Base-by-base conservation (phyloP, 2,329 filamentous ascomycete genomes). In the Orbilia blumenaviensis region DNA sequence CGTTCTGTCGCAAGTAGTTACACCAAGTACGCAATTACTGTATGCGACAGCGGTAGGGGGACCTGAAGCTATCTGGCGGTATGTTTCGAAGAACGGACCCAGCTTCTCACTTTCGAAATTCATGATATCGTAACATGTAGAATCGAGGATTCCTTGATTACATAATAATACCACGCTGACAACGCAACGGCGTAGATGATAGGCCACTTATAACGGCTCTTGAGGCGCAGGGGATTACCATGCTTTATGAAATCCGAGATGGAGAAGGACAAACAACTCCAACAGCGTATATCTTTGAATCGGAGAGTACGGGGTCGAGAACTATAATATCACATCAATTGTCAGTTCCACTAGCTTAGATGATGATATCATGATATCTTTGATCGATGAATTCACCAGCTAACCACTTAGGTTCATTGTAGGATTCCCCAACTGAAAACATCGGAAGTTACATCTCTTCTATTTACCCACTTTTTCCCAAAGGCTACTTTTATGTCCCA, bases 1-100 rank as follows among this genome's bases (percentile, higher is more conserved):
- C 81, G 90, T 93, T 7, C 83, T 93, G 25, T 86, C 88, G 77
- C 89, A 93, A 81, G 85, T 92, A 16, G 80, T 89, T 38, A 38
- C 54, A 44, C 48, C 64, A 32, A 32, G 32, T 18, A 76, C 72
- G 1, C 64, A 66, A 63, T 63, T 76, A 23, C 48, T 76, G 16
- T 76, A 76, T n/a, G 72, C 72, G 36, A 76, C 72, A 12, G 72
- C 58, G n/a, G 72, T 76, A n/a, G 72, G 72, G 48, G 72, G 72
- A 10, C 29, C 72, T 18, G 72, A 76, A 27, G 29, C 56, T 10
- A 69, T 61, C 16, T 76, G 72, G 72, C 64, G 72, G 72, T 76
- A 50, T 60, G 69, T 46, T 58, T 42, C 16, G 16, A 21, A 60
- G 10, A 6, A n/a, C n/a, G n/a, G n/a, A n/a, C n/a, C n/a, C n/a